Conservation (phyloP, 768 basidiomycete species). For the Tylopilus subfusipes region DNA sequence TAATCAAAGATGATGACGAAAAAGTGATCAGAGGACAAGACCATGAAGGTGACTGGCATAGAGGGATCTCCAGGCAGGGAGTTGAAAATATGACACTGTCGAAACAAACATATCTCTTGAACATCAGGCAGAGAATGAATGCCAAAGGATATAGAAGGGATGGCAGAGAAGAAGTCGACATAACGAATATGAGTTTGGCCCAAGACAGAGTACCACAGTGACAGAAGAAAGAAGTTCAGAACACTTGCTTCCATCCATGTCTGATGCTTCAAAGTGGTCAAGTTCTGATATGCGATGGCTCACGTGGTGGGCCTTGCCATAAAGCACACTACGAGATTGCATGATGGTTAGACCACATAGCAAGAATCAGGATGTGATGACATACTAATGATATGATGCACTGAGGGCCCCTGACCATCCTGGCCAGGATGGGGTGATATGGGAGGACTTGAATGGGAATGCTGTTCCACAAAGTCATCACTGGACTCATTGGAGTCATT, state of each 20-base stretch:
- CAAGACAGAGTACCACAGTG: background rate
- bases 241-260: background rate
- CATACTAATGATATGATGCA: no score
- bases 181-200: background rate
- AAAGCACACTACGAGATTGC: no score
- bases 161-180: background rate
- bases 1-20: background rate
- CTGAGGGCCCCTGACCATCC: no score
- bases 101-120: background rate
- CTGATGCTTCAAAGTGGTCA: background rate
- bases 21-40: background rate
- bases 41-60: background rate
- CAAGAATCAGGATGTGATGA: no score
- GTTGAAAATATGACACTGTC: background rate
- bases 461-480: no score
- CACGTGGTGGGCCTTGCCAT: background rate
- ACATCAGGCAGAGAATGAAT: background rate
- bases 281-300: background rate
- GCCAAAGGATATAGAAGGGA: background rate
- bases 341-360: no score
- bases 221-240: background rate
- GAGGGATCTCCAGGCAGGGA: background rate
- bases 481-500: no score
- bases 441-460: no score
- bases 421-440: no score